Base-by-base conservation (phyloP, 2,329 filamentous ascomycete genomes). In the Cytospora piceae region DNA sequence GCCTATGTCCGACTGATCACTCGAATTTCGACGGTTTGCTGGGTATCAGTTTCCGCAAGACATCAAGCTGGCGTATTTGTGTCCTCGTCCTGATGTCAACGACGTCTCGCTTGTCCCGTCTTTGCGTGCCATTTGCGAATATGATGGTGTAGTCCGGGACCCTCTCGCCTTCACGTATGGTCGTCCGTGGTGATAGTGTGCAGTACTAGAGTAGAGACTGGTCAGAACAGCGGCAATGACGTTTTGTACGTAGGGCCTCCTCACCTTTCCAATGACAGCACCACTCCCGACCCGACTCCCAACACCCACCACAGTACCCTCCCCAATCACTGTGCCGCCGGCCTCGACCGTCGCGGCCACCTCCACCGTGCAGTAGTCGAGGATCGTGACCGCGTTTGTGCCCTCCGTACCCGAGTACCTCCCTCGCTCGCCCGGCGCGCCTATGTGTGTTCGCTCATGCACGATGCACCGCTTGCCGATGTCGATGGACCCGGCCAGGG, bases 381-480 rank as follows among this genome's bases (percentile, higher is more conserved):
- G 83, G 4, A 90, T 75, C 12, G 80, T 77, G 11, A 90, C 82
- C 31, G 87, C 87, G 12, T 80, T 80, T 14, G 74, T 74, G 7
- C 73, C 7, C 70, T 69, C 14, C 65, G 70, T 20, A 11, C 27
- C 27, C 46, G 53, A 15, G 37, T 0, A 17, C 22, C 9, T n/a
- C 11, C 24, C 31, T 5, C 75, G 73, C n/a, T 74, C 73, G 4
- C 72, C 63, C 11, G 75, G 70, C 24, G 81, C 82, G 20, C 87
- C 87, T 20, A 91, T 74, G 27, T 82, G 79, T 11, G 83, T 77
- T 65, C 87, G 80, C 78, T 98, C 95, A 71, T 90, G 87, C 53
- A 98, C 83, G 55, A 97, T 90, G 72, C 91, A 95, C 61, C 90
- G 88, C 66, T 92, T 88, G 31, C 94, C 93, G 67, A 96, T 86